Conservation (phyloP, 208 protist species). For the Tritrichomonas foetus region DNA sequence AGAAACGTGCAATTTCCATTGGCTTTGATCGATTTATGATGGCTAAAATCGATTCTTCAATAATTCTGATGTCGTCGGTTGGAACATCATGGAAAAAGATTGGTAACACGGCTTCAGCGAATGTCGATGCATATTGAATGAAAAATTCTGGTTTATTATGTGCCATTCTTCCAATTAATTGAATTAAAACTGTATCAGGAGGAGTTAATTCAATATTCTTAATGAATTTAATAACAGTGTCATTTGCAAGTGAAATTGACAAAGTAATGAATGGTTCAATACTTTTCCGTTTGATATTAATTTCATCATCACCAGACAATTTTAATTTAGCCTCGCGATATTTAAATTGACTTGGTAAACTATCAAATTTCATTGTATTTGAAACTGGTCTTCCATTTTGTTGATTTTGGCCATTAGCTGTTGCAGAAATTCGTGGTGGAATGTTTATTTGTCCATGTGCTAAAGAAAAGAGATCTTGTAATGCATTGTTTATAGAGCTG, state of each 20-base stretch:
- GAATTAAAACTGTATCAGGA: neutral
- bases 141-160: neutral
- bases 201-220: neutral
- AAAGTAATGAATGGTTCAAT: neutral
- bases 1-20: neutral
- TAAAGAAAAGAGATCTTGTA: neutral
- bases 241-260: neutral
- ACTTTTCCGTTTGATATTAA: neutral
- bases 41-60: neutral
- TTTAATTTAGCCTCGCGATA: no score
- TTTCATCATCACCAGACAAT: neutral
- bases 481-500: neutral
- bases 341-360: no score
- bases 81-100: neutral
- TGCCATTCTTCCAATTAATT: neutral
- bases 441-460: neutral
- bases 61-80: neutral
- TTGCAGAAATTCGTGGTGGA: neutral
- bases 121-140: neutral
- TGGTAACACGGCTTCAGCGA: neutral
- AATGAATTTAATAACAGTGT: neutral
- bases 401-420: neutral
- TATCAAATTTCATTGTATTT: no score
- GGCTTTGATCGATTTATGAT: neutral
- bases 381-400: neutral